Evolutionary conservation across 495 filamentous ascomycete species (phyloP).

Genomic region (Penicillium chermesinum): DNA sequence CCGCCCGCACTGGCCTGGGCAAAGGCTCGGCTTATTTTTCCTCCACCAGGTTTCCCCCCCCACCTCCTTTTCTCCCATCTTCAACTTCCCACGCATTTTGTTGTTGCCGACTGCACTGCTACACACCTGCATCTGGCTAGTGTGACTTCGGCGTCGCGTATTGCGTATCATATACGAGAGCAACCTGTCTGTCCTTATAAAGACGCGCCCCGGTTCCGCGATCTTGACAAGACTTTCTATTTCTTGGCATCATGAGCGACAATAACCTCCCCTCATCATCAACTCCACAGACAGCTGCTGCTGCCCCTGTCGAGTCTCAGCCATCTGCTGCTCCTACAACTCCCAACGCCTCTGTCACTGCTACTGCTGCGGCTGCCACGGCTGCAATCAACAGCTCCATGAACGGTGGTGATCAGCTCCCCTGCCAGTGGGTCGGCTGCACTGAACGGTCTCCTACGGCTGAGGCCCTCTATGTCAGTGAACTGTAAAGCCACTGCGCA

Average conservation of each 20-base stretch:
- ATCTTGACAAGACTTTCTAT: slow-evolving; percentile 18
- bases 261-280: slow-evolving; percentile 17
- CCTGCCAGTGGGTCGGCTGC: slow-evolving; percentile 85
- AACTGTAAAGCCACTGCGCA: background rate
- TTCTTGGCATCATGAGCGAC: slow-evolving; percentile 30
- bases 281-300: slow-evolving; percentile 22
- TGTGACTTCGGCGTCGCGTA: background rate
- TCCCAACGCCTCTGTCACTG: slow-evolving; percentile 28
- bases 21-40: slow-evolving; percentile 35
- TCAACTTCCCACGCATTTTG: too few relatives aligned
- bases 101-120: too few relatives aligned
- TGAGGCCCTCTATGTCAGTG: slow-evolving; percentile 85
- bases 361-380: slow-evolving; percentile 40
- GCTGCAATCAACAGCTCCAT: slow-evolving; percentile 38
- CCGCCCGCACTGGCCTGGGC: slow-evolving; percentile 37
- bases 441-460: slow-evolving; percentile 72
- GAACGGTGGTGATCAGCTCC: slow-evolving; percentile 54
- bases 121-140: background rate
- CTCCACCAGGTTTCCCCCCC: slow-evolving; percentile 14
- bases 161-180: background rate
- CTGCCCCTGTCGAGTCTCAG: slow-evolving; percentile 20
- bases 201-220: slow-evolving; percentile 23
- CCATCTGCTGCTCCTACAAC: slow-evolving; percentile 21
- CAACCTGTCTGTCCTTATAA: slow-evolving; percentile 1
- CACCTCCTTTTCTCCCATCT: slow-evolving; percentile 7